A percentile compares a stretch with the other conserved stretches of the same genome.
phyloP scores from a whole-genome alignment of 306 rosid species.

The Dicorynia guianensis region DNA sequence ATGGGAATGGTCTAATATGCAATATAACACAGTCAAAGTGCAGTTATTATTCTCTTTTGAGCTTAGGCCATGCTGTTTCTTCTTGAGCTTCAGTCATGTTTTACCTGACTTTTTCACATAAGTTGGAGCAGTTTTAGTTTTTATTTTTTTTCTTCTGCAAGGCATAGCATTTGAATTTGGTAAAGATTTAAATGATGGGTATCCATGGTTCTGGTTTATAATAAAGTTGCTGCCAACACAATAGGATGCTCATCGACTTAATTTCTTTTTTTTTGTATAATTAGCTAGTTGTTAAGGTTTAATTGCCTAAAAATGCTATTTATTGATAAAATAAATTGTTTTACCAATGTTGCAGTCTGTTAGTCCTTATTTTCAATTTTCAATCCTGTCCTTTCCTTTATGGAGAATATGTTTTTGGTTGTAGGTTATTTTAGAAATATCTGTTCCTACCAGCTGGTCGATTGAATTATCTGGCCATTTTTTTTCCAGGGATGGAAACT shows the following conservation, averaged over 20 bases:
- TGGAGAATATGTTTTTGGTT: neutral
- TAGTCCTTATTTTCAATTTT: neutral
- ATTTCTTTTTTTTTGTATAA: neutral
- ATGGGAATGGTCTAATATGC: constrained; percentile 19
- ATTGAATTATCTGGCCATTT: constrained; percentile 34
- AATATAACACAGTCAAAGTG: constrained; percentile 10
- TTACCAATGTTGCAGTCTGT: neutral
- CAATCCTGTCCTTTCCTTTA: neutral
- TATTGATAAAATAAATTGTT: neutral
- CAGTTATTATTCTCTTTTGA: constrained; percentile 17
- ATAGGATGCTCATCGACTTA: neutral
- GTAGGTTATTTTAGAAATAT: neutral
- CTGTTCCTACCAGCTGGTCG: neutral
- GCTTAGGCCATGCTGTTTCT: neutral
- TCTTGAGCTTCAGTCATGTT: constrained; percentile 33
- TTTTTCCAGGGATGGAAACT: constrained; percentile 89
- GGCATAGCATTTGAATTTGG: neutral
- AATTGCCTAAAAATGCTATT: neutral
- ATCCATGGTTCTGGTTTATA: neutral
- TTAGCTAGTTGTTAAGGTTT: neutral
- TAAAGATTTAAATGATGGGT: constrained; percentile 25
- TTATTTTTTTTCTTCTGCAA: too few species aligned
- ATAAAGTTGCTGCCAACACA: constrained; percentile 19
- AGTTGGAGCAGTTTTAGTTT: neutral
- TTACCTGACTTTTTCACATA: neutral